Evolutionary conservation across 2,329 filamentous ascomycete genomes (phyloP).

Genomic region (Sporothrix mexicana): DNA sequence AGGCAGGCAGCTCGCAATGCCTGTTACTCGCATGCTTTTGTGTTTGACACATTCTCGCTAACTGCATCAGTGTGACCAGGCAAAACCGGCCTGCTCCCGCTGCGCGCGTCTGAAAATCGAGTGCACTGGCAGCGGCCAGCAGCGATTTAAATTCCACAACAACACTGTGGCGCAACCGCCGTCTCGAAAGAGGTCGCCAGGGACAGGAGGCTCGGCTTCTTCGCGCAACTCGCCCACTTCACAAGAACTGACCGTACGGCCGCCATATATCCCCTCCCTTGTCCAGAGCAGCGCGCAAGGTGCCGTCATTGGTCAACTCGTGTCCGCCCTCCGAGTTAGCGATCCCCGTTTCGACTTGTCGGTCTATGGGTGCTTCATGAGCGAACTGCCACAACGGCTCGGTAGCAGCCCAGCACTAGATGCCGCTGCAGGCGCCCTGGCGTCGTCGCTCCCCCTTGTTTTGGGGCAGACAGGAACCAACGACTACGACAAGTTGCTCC

Average conservation of each 20-base stretch:
- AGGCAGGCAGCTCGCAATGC: no score
- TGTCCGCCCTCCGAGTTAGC: constrained; percentile 31
- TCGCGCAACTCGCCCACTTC: background rate
- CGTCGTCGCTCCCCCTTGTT: constrained; percentile 21
- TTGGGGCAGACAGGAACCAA: background rate
- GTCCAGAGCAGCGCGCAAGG: background rate
- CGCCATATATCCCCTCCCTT: background rate
- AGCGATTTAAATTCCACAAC: constrained; percentile 37
- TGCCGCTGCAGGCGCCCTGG: constrained; percentile 30
- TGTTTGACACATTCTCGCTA: background rate
- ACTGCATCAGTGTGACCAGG: constrained; percentile 36
- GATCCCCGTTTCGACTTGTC: constrained; percentile 37
- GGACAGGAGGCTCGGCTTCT: background rate
- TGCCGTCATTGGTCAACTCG: constrained; percentile 20
- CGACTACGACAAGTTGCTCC: background rate
- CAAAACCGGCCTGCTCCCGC: constrained; percentile 34
- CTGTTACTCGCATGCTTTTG: no score
- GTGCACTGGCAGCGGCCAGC: constrained; percentile 35
- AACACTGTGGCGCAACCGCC: constrained; percentile 22
- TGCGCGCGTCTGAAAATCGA: constrained; percentile 34
- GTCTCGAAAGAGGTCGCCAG: background rate
- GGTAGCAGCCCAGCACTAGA: constrained; percentile 34
- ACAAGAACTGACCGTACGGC: background rate
- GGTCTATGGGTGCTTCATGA: constrained; percentile 34
- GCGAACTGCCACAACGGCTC: constrained; percentile 34